Base-by-base conservation (phyloP, 1,284 basidiomycete genomes). In the Vanrija pseudolonga region DNA sequence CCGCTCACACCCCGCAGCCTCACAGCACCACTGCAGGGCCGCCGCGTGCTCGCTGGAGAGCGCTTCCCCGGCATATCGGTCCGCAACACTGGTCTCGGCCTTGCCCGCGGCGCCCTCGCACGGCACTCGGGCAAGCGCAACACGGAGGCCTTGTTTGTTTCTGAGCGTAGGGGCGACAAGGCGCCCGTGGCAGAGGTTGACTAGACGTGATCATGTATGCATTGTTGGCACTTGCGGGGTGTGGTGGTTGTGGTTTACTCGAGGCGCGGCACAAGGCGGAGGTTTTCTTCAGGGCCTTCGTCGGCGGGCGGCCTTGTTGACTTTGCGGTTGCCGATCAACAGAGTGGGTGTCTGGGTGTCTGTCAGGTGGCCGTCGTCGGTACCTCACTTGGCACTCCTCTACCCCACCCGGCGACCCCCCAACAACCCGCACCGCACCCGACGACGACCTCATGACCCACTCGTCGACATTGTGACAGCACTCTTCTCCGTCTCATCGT, bases 21-120 rank as follows among this genome's bases (percentile, higher is more conserved):
- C 14, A 63, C 51, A n/a, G 57, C 52, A 43, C 62, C 66, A 22
- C 44, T 45, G 26, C 24, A 44, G 4, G 72, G 73, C 7, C 56
- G 65, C 39, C 47, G 53, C 41, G 52, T 67, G 32, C 56, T 53
- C 14, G 71, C 76, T 4, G 76, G 76, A 51, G 73, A 76, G 56
- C 59, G 73, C 9, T 48, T 74, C 42, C 62, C 72, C 2, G 76
- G 74, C 36, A 71, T 73, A 63, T 53, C 55, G 20, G 59, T 62
- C 12, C 50, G 56, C 9, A 57, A 62, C 26, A 71, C 73, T 2
- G 74, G 75, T 44, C 59, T 77, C 6, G 67, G 71, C 4, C 57
- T 77, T 0, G 74, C 76, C 8, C 60, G 69, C 23, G 74, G 74
- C 19, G 61, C 59, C 20, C 55, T 76, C 20, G 69, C 62, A 15